phyloP scores from a whole-genome alignment of 2,329 filamentous ascomycete species.

The Drechslera avenae region DNA sequence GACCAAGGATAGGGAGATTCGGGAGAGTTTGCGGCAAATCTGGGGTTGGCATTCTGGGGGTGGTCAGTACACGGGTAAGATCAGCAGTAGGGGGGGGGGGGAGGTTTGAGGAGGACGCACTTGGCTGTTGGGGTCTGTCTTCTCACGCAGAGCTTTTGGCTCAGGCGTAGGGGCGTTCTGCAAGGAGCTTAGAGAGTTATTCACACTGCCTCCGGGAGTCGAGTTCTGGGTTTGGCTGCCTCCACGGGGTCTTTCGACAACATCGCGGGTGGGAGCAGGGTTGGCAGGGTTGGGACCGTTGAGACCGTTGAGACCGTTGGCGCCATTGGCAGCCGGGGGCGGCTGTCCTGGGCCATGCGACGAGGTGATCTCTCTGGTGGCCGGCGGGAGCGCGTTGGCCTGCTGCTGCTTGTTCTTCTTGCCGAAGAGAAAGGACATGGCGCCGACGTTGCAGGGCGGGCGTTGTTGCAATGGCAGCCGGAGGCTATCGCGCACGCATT shows the following conservation, averaged over 20 bases:
- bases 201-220: conserved; percentile 75
- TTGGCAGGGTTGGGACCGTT: too few relatives aligned
- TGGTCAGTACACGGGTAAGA: conserved; percentile 19
- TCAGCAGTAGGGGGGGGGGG: too few relatives aligned
- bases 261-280: too few relatives aligned
- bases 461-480: conserved; percentile 27
- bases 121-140: conserved; percentile 60
- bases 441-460: conserved; percentile 27
- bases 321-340: conserved; percentile 51
- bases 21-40: conserved; percentile 54
- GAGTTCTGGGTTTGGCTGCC: conserved; percentile 55
- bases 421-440: conserved; percentile 61
- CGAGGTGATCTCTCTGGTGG: conserved; percentile 61
- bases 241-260: conserved; percentile 43
- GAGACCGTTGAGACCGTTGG: conserved; percentile 42
- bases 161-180: conserved; percentile 64
- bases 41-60: conserved; percentile 29
- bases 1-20: conserved; percentile 97
- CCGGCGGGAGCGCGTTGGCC: conserved; percentile 56
- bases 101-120: conserved; percentile 50
- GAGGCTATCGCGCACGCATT: conserved; percentile 42
- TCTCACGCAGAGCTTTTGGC: conserved; percentile 64
- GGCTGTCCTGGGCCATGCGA: conserved; percentile 59
- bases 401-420: conserved; percentile 51
- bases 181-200: conserved; percentile 70